Base-by-base conservation (phyloP, 306 rosid genomes). In the Ammopiptanthus mongolicus region DNA sequence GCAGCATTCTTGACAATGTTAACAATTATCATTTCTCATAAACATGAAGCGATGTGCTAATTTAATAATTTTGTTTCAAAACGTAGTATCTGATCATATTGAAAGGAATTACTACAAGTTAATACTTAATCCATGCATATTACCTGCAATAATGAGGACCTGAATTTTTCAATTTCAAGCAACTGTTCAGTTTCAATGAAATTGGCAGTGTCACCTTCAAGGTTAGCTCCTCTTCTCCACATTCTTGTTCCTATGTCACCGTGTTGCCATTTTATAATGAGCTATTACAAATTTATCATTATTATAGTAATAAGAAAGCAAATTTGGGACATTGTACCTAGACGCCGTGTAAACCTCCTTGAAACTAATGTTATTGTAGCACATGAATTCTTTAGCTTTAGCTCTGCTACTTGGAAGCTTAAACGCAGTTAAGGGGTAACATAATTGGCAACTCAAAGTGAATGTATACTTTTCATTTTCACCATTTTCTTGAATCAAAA, bases 221-320 rank as follows among this genome's bases (percentile, higher is more conserved):
- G 89, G 83, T 90, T 94, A 51, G 98, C 98, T 77, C 96, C 98
- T 84, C 98, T 87, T 91, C 98, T 87, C 98, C 98, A 94, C 98
- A 94, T 91, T 81, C 98, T 79, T 67, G 98, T 94, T 75, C 98
- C 98, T 94, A 62, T 3, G n/a, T 71, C 80, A 81, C 39, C 75
- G 83, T 42, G 51, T 71, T 46, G 22, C 17, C 65, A 58, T 12
- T 50, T 22, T 73, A 55, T 28, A 73, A 47, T 28, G 12, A 77
- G 80, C n/a, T 19, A 29, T 23, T 17, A 42, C 21, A 53, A 19
- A 78, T 39, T 69, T 67, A 8, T 18, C 44, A 28, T 14, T 22
- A 6, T 50, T 21, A 78, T 48, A 51, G 39, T 37, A 78, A 70
- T 13, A 68, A 62, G 21, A 25, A 73, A 72, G 47, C 46, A 78